Base-by-base conservation (phyloP, 1,139 yeast species). In the Geotrichum reessii region DNA sequence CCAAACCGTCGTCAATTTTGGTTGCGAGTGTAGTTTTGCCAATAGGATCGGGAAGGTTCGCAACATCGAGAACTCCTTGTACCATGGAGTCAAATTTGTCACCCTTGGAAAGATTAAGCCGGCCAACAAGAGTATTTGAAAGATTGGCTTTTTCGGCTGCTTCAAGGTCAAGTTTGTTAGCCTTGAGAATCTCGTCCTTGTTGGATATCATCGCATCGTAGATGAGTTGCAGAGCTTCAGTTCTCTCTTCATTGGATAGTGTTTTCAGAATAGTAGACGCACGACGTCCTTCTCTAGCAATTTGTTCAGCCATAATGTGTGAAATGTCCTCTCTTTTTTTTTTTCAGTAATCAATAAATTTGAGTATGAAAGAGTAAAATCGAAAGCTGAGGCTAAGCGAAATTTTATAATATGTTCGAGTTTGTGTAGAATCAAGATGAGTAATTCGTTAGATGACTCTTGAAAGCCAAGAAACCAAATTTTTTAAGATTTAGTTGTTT, bases 1-100 rank as follows among this genome's bases (percentile, higher is more conserved):
- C 86, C 65, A 95, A 80, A 6, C 89, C 95, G 53, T 90, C 95
- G 71, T 95, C 99, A 47, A 95, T 77, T 71, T 89, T 82, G 48
- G 86, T 83, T 50, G 96, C 92, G 66, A 92, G 76, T 0, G 95
- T 87, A 64, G 87, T 74, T 69, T 85, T 86, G 12, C 97, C 97
- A 46, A 92, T 86, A 25, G 99, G 98, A 70, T 95, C 98, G 37
- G 85, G 87, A 62, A 95, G 78, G 2, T 80, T 80, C 0, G 96
- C 95, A 19, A 95, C 99, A 67, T 95, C 99, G 61, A 87, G 77
- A 22, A 95, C 85, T 28, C 99, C 99, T 71, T 91, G 95, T 57
- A 93, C 80, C 99, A 95, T 95, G 40, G 88, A 78, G 64, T 91
- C 98, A 70, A 83, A 95, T 72, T 93, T 95, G 61, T 88, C 97